Conservation (phyloP, 2,329 filamentous ascomycete species). For the Lachnellula hyalina region DNA sequence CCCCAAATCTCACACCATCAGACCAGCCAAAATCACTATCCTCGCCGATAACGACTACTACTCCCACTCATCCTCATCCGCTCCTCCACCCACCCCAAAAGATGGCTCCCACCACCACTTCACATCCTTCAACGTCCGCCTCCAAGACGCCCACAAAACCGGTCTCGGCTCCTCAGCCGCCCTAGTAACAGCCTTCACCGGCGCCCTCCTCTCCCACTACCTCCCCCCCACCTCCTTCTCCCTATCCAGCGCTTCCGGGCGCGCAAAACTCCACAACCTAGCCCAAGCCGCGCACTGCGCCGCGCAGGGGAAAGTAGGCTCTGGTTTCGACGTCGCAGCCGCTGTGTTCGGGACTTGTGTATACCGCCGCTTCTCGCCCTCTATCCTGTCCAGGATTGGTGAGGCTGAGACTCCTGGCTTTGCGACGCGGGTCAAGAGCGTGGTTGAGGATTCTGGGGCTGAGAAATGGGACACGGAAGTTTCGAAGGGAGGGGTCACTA, state of each 20-base stretch:
- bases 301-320: slow-evolving; percentile 93
- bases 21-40: slow-evolving; percentile 72
- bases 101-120: slow-evolving; percentile 47
- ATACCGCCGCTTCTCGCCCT: slow-evolving; percentile 88
- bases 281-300: slow-evolving; percentile 91
- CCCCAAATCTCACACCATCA: slow-evolving; percentile 43
- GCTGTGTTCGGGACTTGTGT: slow-evolving; percentile 88
- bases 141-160: slow-evolving; percentile 84
- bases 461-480: slow-evolving; percentile 76
- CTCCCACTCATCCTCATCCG: slow-evolving; percentile 54
- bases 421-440: slow-evolving; percentile 52
- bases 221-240: slow-evolving; percentile 53
- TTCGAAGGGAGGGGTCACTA: slow-evolving; percentile 58
- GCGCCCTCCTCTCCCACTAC: slow-evolving; percentile 71
- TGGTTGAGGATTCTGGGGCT: slow-evolving; percentile 57
- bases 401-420: slow-evolving; percentile 65
- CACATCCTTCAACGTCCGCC: slow-evolving; percentile 68
- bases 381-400: slow-evolving; percentile 61
- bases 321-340: slow-evolving; percentile 89
- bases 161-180: slow-evolving; percentile 93
- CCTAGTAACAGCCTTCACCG: slow-evolving; percentile 81
- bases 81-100: slow-evolving; percentile 38
- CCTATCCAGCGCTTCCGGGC: slow-evolving; percentile 48
- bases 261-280: slow-evolving; percentile 76
- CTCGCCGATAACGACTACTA: slow-evolving; percentile 97